A percentile compares a stretch with the other conserved stretches of the same genome.
phyloP scores from a whole-genome alignment of 345 rosid species.

The Gossypium rotundifolium region DNA sequence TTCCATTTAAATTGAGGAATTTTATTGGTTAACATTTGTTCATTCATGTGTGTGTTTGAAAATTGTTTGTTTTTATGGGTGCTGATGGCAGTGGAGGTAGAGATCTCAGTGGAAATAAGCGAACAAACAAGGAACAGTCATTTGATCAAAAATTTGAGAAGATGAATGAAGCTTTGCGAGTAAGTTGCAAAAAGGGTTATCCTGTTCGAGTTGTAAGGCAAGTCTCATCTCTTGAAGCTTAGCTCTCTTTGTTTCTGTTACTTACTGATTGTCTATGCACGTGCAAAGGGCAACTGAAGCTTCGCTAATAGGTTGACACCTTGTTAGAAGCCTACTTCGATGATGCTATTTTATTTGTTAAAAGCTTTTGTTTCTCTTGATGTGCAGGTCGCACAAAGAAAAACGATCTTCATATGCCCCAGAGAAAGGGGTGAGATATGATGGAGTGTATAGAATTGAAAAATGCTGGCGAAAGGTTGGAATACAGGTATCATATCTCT shows the following conservation, averaged over 20 bases:
- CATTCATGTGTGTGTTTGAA: background rate
- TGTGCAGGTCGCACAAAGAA: constrained; percentile 51
- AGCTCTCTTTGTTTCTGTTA: background rate
- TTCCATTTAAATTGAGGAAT: background rate
- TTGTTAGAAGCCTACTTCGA: background rate
- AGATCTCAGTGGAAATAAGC: constrained; percentile 54
- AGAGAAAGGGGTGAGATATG: constrained; percentile 53
- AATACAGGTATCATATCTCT: constrained; percentile 29
- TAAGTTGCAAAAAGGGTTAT: constrained; percentile 60
- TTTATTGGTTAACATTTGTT: background rate
- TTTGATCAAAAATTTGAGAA: constrained; percentile 50
- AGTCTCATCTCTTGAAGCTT: constrained; percentile 10
- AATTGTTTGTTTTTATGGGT: constrained; percentile 3
- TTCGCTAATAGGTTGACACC: background rate
- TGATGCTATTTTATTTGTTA: background rate
- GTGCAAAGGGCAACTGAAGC: background rate
- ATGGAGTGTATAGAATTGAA: constrained; percentile 65
- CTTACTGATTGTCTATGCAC: background rate
- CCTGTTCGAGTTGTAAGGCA: constrained; percentile 67
- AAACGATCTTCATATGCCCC: constrained; percentile 63
- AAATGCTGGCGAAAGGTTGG: constrained; percentile 67
- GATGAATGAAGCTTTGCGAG: constrained; percentile 42
- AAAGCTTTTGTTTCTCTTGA: background rate
- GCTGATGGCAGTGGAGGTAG: constrained; percentile 52
- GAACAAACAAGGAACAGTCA: constrained; percentile 55